Conservation (phyloP, 352 stramenopile genomes). For the Phytopythium mirpurense region DNA sequence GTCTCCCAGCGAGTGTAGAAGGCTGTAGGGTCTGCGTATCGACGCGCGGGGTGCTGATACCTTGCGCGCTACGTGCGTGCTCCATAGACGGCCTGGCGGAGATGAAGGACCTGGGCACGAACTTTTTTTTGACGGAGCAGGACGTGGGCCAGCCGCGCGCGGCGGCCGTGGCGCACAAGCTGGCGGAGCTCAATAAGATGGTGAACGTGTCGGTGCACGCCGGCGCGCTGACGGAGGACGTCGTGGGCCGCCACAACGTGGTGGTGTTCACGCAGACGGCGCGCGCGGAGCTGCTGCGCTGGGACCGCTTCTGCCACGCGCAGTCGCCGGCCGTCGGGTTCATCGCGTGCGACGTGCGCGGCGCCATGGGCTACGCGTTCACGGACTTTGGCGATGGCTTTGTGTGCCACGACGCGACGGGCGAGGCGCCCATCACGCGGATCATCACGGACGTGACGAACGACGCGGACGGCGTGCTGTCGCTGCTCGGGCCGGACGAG, state of each 20-base stretch:
- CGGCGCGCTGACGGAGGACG: slow-evolving; percentile 53
- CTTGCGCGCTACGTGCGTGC: no score
- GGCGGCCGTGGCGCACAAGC: slow-evolving; percentile 58
- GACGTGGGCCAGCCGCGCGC: slow-evolving; percentile 71
- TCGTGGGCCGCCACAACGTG: slow-evolving; percentile 74
- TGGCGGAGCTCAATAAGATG: slow-evolving; percentile 92
- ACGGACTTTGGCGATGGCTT: slow-evolving; percentile 81
- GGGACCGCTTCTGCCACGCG: slow-evolving; percentile 86
- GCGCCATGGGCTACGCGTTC: slow-evolving; percentile 73
- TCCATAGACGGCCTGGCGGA: slow-evolving; percentile 65
- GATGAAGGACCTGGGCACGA: slow-evolving; percentile 87
- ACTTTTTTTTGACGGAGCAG: slow-evolving; percentile 90
- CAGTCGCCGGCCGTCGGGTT: slow-evolving; percentile 78
- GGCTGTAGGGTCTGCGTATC: no score
- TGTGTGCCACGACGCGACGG: slow-evolving; percentile 71
- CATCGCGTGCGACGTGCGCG: slow-evolving; percentile 74
- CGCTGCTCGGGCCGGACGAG: slow-evolving; percentile 73
- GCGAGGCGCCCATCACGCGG: slow-evolving; percentile 77
- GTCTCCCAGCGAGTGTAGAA: no score
- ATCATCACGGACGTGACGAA: slow-evolving; percentile 88
- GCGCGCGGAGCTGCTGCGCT: slow-evolving; percentile 75
- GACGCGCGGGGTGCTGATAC: slow-evolving; percentile 2
- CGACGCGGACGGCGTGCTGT: slow-evolving; percentile 69
- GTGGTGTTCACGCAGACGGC: slow-evolving; percentile 85
- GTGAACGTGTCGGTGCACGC: slow-evolving; percentile 74